Conservation (phyloP, 306 rosid genomes). For the Betula pendula region DNA sequence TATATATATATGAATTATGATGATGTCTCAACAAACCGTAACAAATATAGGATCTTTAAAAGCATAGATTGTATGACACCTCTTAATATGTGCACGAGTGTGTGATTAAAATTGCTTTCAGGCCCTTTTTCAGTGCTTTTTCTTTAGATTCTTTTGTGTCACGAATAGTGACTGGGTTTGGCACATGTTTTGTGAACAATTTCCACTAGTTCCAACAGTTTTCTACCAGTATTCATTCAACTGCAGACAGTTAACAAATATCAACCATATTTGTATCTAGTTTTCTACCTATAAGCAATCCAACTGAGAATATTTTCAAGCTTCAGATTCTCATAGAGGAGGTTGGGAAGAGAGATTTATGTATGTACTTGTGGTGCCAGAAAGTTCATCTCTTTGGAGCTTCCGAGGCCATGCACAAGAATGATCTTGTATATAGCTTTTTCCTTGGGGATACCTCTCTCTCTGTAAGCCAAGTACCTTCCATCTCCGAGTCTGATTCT, state of each 20-base stretch:
- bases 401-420: conserved; percentile 56
- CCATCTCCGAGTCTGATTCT: conserved; percentile 53
- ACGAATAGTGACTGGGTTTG: neutral
- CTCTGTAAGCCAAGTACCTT: conserved; percentile 50
- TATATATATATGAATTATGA: neutral
- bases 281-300: neutral
- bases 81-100: conserved; percentile 10
- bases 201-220: neutral
- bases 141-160: neutral
- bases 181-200: neutral
- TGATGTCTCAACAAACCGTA: neutral
- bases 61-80: neutral
- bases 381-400: conserved; percentile 63
- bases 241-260: conserved; percentile 22
- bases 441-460: conserved; percentile 42
- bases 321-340: neutral
- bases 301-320: neutral
- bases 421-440: conserved; percentile 41
- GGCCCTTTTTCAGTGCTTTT: neutral
- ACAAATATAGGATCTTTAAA: neutral
- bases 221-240: conserved; percentile 26
- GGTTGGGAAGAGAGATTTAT: neutral
- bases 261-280: neutral
- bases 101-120: conserved; percentile 8
- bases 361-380: conserved; percentile 45